These are phyloP conservation scores for Gossypium mustelinum DNA, from an alignment of 345 rosid genomes.

Conservation along the genomic window DNA sequence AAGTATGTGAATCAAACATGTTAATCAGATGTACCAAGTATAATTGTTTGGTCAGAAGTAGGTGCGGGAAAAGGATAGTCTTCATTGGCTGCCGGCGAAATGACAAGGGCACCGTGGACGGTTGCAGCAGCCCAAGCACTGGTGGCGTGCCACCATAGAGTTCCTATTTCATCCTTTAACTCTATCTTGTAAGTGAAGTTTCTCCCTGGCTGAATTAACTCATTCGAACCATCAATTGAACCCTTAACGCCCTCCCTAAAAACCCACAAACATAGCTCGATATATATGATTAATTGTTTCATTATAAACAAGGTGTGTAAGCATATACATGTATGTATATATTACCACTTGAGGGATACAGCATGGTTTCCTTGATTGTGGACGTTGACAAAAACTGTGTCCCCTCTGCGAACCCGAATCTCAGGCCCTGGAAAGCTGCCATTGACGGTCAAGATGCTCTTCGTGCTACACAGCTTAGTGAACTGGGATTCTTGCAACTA, in stretches of 20 bases:
- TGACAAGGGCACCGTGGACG: constrained; percentile 41
- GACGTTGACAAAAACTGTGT: constrained; percentile 39
- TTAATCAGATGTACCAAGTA: constrained; percentile 25
- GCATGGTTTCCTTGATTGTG: constrained; percentile 40
- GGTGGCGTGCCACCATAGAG: constrained; percentile 56
- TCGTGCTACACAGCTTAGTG: constrained; percentile 37
- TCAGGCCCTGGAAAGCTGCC: constrained; percentile 48
- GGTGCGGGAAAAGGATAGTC: constrained; percentile 25
- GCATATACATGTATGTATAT: no score
- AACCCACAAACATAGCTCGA: neutral
- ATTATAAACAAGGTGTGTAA: neutral
- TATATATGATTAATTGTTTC: neutral
- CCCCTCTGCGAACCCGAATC: constrained; percentile 39
- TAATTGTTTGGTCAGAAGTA: constrained; percentile 28
- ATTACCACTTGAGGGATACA: constrained; percentile 48
- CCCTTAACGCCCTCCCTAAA: constrained; percentile 45
- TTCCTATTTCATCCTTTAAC: constrained; percentile 38
- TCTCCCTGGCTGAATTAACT: constrained; percentile 34
- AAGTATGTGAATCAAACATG: neutral
- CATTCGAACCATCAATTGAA: constrained; percentile 48
- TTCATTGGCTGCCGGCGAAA: constrained; percentile 22
- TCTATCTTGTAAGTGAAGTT: constrained; percentile 36
- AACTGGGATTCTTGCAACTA: constrained; percentile 11
- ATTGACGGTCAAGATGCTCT: constrained; percentile 43
- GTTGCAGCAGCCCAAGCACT: constrained; percentile 50